Evolutionary conservation across 345 rosid genomes (phyloP), one percentile per base, ranked within the genome.

Genomic region (Camelina laxa): DNA sequence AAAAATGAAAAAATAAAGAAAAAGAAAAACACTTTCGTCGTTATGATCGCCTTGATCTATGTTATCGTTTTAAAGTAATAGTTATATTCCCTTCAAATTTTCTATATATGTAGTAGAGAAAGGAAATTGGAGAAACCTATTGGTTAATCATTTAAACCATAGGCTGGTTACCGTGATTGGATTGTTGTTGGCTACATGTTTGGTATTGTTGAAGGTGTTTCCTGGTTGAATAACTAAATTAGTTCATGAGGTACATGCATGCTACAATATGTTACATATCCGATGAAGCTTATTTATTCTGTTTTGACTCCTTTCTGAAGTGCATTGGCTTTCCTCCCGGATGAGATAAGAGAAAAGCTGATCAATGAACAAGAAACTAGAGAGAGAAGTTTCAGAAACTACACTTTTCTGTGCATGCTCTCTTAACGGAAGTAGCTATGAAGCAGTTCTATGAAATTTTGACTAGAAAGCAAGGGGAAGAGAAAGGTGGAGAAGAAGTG

Each of bases 91-190:
- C 0, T 6, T 30, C 33, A 30, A 30, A 4, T 30, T 30, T 30
- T 30, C 33, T 4, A 4, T 30, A 4, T 30, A 30, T 0, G 33
- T 30, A 30, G 33, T 30, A 30, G 33, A 30, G 6, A 4, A 30
- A 30, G 33, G 6, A 30, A 30, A 30, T 30, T 30, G 6, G 4
- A 30, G 5, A 30, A 30, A 2, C 24, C 33, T 4, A 30, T 30
- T 56, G 31, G 30, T 55, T 24, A 76, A n/a, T 54, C 8, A n/a
- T n/a, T n/a, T 24, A 58, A 67, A 65, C 65, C 57, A 44, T 67
- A 91, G 96, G 59, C 82, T 14, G 97, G 98, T 67, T 94, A 88
- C 74, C 91, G 94, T 20, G 97, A 89, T 35, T 96, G 98, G 50
- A 74, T 91, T 48, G 65, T 79, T 24, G 95, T 74, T 45, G 97